These are phyloP conservation scores for Emergomyces pasteurianus DNA, from an alignment of 2,329 filamentous ascomycete genomes.

Conservation along the genomic window DNA sequence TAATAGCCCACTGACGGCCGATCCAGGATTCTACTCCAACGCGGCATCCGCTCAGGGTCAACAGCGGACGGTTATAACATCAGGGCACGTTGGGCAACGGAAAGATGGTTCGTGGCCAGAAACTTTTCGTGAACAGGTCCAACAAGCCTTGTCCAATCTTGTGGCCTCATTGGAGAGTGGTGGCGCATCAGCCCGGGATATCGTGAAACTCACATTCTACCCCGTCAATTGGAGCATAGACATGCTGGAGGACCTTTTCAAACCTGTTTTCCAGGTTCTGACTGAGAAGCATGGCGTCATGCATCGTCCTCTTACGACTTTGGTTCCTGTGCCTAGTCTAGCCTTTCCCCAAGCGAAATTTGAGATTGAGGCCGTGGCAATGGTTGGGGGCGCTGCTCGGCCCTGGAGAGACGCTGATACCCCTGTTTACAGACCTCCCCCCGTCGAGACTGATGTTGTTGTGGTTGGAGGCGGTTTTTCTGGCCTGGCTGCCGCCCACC, in stretches of 20 bases:
- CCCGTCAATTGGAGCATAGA: background rate
- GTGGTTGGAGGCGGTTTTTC: conserved; percentile 27
- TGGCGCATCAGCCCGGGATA: background rate
- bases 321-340: conserved; percentile 33
- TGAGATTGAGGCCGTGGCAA: conserved; percentile 33
- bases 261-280: background rate
- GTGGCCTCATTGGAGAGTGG: background rate
- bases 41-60: background rate
- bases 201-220: background rate
- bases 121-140: background rate
- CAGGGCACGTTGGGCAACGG: background rate
- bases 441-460: background rate
- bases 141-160: background rate
- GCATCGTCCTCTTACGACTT: conserved; percentile 33
- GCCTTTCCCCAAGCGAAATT: conserved; percentile 30
- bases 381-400: conserved; percentile 3
- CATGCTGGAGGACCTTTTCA: background rate
- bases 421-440: background rate
- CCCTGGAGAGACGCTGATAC: conserved; percentile 1
- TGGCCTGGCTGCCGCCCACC: conserved; percentile 26
- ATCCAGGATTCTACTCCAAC: background rate
- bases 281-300: conserved; percentile 20
- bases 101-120: background rate
- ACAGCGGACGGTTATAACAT: background rate
- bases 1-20: background rate